Base-by-base conservation (phyloP, 31 red algal genomes). In the Asparagopsis taxiformis region DNA sequence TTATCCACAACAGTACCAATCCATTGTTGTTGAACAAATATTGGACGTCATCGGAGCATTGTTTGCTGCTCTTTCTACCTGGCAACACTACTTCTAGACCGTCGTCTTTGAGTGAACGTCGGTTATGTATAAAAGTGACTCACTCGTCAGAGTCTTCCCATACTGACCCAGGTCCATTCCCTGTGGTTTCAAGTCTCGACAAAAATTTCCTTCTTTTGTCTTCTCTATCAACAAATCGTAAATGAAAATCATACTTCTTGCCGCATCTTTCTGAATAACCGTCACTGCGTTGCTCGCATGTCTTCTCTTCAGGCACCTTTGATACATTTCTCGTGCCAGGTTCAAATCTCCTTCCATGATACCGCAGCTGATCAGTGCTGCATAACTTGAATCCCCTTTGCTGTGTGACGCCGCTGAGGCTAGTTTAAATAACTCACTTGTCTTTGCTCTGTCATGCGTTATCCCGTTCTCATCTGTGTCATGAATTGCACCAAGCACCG, bases 401-500 rank as follows among this genome's bases (percentile, higher is more conserved):
- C 8, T 6, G 41, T 46, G 41, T 13, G 41, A 46, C 8, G 8
- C 6, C 8, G 41, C 6, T 9, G 41, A 6, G 13, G 41, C 41
- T 13, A 46, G 41, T 46, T 46, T 13, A 46, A 46, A 46, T 6
- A 46, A 13, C 13, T 46, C 8, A 13, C 41, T 13, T 13, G 41
- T 46, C 41, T 46, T 46, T 46, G 41, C 41, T 13, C 41, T 46
- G 41, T 46, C 41, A 46, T 46, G 41, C 6, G 41, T 46, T 6
- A 46, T n/a, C 17, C 60, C 60, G 34, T 34, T 65, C 23, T 30
- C 55, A 59, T 30, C 20, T 7, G 23, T 30, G 19, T 30, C 55
- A 30, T 30, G 20, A 20, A 76, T 51, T 15, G 72, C 55, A n/a
- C 59, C 59, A 19, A 76, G 56, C 38, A 76, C 57, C 16, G 39